Conservation (phyloP, 495 filamentous ascomycete genomes). For the Tuber umbilicatum region DNA sequence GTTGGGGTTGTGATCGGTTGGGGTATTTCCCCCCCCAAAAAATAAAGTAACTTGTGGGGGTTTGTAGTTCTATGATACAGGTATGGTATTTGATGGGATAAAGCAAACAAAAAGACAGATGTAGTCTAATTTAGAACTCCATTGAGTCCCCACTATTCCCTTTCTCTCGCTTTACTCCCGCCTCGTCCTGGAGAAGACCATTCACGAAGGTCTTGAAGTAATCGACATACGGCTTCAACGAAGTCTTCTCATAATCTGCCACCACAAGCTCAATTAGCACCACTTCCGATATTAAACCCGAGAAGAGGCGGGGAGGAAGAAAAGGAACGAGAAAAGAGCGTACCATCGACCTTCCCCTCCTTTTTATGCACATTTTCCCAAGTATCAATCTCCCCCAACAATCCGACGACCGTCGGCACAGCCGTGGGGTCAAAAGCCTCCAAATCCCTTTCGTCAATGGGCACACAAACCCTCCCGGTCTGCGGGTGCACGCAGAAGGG, state of each 20-base stretch:
- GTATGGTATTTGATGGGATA: constrained; percentile 9
- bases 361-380: constrained; percentile 52
- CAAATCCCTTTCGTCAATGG: constrained; percentile 64
- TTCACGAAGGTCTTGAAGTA: constrained; percentile 77
- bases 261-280: constrained; percentile 32
- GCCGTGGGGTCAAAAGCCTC: constrained; percentile 79
- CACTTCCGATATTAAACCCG: constrained; percentile 30
- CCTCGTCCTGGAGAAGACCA: constrained; percentile 72
- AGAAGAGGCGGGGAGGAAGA: constrained; percentile 28
- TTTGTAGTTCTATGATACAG: constrained; percentile 1
- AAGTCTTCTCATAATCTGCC: constrained; percentile 93
- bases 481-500: constrained; percentile 95
- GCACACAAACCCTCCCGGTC: constrained; percentile 85
- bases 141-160: constrained; percentile 48
- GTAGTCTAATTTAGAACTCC: constrained; percentile 51
- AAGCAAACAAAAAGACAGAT: neutral
- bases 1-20: neutral
- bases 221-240: constrained; percentile 85
- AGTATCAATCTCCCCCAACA: constrained; percentile 73
- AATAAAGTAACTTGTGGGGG: neutral
- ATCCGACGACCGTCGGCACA: constrained; percentile 76
- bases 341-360: constrained; percentile 45
- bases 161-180: constrained; percentile 60
- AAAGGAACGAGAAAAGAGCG: constrained; percentile 9
- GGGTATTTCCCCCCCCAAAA: neutral